Conservation (phyloP, 176 grass and related monocot genomes). For the Thalia dealbata region DNA sequence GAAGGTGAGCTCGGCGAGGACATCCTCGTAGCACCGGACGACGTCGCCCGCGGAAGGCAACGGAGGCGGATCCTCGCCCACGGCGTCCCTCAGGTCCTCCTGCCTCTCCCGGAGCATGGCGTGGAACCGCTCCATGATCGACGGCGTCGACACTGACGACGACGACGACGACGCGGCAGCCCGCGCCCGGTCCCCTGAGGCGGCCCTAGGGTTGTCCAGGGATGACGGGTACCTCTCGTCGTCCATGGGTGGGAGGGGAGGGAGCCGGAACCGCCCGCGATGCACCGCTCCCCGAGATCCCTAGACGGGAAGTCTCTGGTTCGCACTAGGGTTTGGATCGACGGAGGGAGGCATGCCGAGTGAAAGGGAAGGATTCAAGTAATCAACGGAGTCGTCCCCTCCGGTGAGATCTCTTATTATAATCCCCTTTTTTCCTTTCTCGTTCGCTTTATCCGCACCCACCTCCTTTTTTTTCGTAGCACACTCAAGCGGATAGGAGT, state of each 20-base stretch:
- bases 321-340: slow-evolving; percentile 5
- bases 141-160: neutral
- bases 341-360: neutral
- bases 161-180: neutral
- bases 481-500: neutral
- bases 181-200: neutral
- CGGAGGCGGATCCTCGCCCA: slow-evolving; percentile 18
- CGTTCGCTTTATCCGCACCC: neutral
- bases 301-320: slow-evolving; percentile 30
- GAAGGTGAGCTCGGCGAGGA: slow-evolving; percentile 58
- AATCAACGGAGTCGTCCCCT: neutral
- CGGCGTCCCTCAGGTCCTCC: slow-evolving; percentile 22
- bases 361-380: neutral
- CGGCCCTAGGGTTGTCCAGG: slow-evolving; percentile 19
- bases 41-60: neutral
- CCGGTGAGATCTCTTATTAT: neutral
- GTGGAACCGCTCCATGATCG: slow-evolving; percentile 47
- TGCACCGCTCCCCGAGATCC: slow-evolving; percentile 3
- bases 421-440: neutral
- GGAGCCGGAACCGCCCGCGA: neutral
- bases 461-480: neutral
- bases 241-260: too few species aligned
- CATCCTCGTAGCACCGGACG: slow-evolving; percentile 7
- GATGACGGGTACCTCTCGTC: slow-evolving; percentile 7
- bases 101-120: slow-evolving; percentile 46